Evolutionary conservation across 2,329 filamentous ascomycete species (phyloP).

Genomic region (Fusarium redolens): DNA sequence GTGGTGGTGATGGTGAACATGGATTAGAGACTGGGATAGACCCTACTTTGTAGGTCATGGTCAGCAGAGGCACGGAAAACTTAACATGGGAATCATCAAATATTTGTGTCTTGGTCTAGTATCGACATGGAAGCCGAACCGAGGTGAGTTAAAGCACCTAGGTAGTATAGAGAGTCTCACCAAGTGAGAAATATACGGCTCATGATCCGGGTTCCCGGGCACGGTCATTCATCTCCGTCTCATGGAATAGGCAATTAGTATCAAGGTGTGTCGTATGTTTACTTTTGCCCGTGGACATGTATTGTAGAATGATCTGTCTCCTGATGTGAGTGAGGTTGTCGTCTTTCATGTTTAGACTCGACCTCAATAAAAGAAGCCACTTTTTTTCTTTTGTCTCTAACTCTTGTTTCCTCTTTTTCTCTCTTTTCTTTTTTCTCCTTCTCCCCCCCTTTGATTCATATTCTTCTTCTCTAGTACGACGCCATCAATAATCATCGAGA

Average conservation of each 20-base stretch:
- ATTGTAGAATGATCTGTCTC: conserved; percentile 30
- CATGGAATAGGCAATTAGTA: conserved; percentile 2
- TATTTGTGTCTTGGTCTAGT: conserved; percentile 3
- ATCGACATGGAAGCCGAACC: conserved; percentile 25
- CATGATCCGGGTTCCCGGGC: conserved; percentile 19
- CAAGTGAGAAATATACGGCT: conserved; percentile 3
- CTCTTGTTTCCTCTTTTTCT: not conserved
- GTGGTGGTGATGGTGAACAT: conserved; percentile 13
- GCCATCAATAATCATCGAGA: conserved; percentile 12
- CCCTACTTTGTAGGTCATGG: conserved; percentile 33
- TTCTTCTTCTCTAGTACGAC: not conserved
- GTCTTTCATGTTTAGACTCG: not conserved
- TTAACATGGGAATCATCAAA: conserved; percentile 5
- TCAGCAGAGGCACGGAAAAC: conserved; percentile 39
- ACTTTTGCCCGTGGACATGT: conserved; percentile 7
- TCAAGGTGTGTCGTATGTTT: conserved; percentile 21
- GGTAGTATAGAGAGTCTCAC: conserved; percentile 3
- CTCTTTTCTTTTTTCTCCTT: conserved; percentile 1
- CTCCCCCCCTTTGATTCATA: not conserved
- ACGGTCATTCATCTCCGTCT: not conserved
- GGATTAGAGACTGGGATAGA: conserved; percentile 15
- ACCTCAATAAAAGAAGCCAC: not conserved
- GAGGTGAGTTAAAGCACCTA: not conserved
- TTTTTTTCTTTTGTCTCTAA: conserved; percentile 10
- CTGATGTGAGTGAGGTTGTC: conserved; percentile 8